Base-by-base conservation (phyloP, 176 grass and related monocot species). In the Oryza longistaminata region DNA sequence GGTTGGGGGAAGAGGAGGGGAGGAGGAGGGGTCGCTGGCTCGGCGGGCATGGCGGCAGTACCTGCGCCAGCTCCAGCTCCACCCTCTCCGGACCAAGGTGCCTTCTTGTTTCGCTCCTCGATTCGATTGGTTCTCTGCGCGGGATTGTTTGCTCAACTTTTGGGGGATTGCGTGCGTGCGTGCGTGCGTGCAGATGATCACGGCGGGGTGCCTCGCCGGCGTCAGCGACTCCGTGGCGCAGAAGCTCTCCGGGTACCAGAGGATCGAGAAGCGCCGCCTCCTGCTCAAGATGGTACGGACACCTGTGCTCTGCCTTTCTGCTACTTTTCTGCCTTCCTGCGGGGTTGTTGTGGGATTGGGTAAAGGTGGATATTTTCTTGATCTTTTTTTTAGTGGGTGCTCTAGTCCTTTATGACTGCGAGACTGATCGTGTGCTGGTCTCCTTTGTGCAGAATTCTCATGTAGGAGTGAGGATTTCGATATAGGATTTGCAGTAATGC, bases 221-320 rank as follows among this genome's bases (percentile, higher is more conserved):
- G 81, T 95, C 77, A 98, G 96, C 45, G 96, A 98, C 79, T 92
- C 96, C 3, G 91, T 88, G 45, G 96, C 96, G 37, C 93, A 98
- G 93, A 98, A 94, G 85, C 91, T 98, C 74, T 92, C 96, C 25
- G 96, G 93, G 11, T 87, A 84, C 45, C 78, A 87, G 46, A 94
- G 75, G 88, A 88, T 98, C 22, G 85, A 95, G 71, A 91, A 91
- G 77, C 90, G 93, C 73, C 64, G 96, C 16, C 91, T 98, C 65
- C 84, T 98, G 76, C 90, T 95, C 71, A 98, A 95, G 92, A 91
- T 95, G 87, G 96, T 98, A 87, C 68, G 11, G 7, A 61, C 26
- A 27, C 29, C 29, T 40, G 45, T 29, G 73, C 37, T 50, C n/a
- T n/a, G n/a, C n/a, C n/a, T n/a, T n/a, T 80, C 26, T 33, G 43